Base-by-base conservation (phyloP, 2,329 filamentous ascomycete species). In the Diaporthe nobilis region DNA sequence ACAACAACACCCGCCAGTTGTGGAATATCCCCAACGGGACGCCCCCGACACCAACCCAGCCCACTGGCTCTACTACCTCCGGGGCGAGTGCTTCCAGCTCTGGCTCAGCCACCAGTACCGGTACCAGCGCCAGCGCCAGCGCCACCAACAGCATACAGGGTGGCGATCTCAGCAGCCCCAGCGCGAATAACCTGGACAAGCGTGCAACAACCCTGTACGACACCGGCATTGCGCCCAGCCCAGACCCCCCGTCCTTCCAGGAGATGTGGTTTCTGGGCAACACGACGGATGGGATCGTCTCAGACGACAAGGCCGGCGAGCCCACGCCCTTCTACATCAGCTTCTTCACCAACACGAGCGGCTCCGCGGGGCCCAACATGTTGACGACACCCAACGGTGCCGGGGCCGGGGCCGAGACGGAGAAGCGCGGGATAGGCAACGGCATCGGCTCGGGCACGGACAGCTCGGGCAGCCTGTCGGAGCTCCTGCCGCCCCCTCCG, bases 251-350 rank as follows among this genome's bases (percentile, higher is more conserved):
- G 0, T 85, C 84, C n/a, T 86, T 90, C 37, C 86, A 91, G 53
- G 96, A 98, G 76, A 93, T 95, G 84, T 89, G 86, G 77, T 98
- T 98, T 80, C 84, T 98, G 10, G 95, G 96, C 6, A 94, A 95
- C 81, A 96, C 94, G 0, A 98, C 95, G 0, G 96, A 98, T 80
- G 89, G 90, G 0, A 91, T 94, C 77, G 87, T 89, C 17, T 88
- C 89, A 0, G 80, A 89, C 57, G 85, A 92, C 5, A 98, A 87
- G 83, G 92, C 92, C 1, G 96, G 96, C 78, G 96, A 98, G 84
- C 90, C 92, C 12, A 97, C 96, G 0, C 96, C 96, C 0, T 98
- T 98, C 84, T 98, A 93, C 83, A 94, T 98, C 78, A 95, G 92
- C 39, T 88, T 98, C 73, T 85, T 95, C 15, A 83, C 86, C 5